Conservation (phyloP, 2,329 filamentous ascomycete species). For the Alternaria brassicicola region DNA sequence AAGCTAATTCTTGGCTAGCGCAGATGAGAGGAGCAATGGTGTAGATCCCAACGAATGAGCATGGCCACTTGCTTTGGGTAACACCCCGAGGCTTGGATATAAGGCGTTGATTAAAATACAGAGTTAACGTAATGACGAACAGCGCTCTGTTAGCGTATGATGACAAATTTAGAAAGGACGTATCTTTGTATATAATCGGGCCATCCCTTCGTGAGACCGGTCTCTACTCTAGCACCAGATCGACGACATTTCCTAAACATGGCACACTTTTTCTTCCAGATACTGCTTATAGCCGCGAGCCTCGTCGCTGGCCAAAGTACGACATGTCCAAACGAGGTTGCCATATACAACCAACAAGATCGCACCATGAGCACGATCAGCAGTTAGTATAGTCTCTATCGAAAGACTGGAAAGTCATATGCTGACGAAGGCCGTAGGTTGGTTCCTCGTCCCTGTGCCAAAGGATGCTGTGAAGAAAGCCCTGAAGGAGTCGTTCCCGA, state of each 20-base stretch:
- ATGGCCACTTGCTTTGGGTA: not conserved
- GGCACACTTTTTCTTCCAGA: slow-evolving; percentile 2
- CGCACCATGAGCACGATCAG: slow-evolving; percentile 15
- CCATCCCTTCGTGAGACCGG: not conserved
- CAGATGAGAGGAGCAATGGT: not conserved
- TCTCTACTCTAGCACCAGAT: not conserved
- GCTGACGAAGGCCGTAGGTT: slow-evolving; percentile 1
- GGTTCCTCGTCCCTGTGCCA: slow-evolving; percentile 11
- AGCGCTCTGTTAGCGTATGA: not conserved
- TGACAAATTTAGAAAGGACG: not conserved
- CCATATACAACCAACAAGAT: slow-evolving; percentile 10
- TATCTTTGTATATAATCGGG: not conserved
- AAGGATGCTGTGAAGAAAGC: slow-evolving; percentile 11
- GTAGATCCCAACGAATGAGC: not conserved
- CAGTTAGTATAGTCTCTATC: not conserved
- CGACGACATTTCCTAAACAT: not conserved
- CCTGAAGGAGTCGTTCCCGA: slow-evolving; percentile 5
- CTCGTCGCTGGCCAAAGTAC: slow-evolving; percentile 4
- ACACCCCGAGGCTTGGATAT: not conserved
- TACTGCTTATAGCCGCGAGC: slow-evolving; percentile 1
- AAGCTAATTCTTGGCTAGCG: not conserved
- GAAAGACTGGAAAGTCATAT: not conserved
- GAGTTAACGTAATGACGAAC: not conserved
- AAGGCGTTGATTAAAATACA: not conserved
- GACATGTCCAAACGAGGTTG: slow-evolving; percentile 16